Evolutionary conservation across 805 yeast species (phyloP).

Genomic region (Candida peoriensis): DNA sequence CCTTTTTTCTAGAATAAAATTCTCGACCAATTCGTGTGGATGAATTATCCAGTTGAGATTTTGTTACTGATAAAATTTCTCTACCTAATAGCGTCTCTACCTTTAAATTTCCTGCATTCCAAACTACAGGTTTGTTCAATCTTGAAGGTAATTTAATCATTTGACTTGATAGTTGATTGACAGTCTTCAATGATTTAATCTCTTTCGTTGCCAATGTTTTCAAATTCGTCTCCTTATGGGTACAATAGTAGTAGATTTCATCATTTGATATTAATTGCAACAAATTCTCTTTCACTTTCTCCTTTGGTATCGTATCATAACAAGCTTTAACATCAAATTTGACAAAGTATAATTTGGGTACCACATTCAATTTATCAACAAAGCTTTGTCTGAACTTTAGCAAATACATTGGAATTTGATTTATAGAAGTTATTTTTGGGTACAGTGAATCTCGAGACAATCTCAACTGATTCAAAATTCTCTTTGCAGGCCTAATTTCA

Average conservation of each 20-base stretch:
- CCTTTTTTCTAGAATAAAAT: slow-evolving; percentile 48
- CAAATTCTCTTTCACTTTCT: slow-evolving; percentile 32
- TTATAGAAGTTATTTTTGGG: slow-evolving; percentile 36
- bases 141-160: too few relatives aligned
- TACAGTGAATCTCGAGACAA: slow-evolving; percentile 19
- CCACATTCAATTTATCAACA: slow-evolving; percentile 9
- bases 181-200: slow-evolving; percentile 15
- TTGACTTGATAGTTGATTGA: background rate
- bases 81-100: slow-evolving; percentile 30
- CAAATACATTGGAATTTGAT: slow-evolving; percentile 39
- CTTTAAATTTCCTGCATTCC: slow-evolving; percentile 1
- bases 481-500: slow-evolving; percentile 39
- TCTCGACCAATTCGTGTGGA: slow-evolving; percentile 33
- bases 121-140: background rate
- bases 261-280: slow-evolving; percentile 25
- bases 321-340: slow-evolving; percentile 78
- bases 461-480: slow-evolving; percentile 31
- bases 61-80: slow-evolving; percentile 41
- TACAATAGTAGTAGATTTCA: slow-evolving; percentile 7
- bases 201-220: slow-evolving; percentile 27
- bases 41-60: slow-evolving; percentile 50
- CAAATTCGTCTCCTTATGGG: slow-evolving; percentile 13
- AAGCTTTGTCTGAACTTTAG: slow-evolving; percentile 31
- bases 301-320: slow-evolving; percentile 64
- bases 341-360: slow-evolving; percentile 43